phyloP scores from a whole-genome alignment of 2,329 filamentous ascomycete genomes.

The Aspergillus alliaceus region DNA sequence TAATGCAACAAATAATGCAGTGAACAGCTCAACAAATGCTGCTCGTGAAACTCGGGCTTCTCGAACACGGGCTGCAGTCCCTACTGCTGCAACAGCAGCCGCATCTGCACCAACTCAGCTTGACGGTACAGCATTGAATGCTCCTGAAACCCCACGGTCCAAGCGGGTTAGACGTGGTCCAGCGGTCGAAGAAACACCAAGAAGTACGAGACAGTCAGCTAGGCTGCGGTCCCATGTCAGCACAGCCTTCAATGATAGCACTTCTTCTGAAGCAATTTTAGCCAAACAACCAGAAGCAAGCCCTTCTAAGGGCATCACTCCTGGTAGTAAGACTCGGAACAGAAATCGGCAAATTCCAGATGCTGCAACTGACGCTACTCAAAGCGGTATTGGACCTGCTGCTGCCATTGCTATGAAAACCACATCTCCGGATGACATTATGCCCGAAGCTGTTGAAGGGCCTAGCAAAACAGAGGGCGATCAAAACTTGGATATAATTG shows the following conservation, averaged over 20 bases:
- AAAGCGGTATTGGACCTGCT: neutral
- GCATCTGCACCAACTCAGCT: conserved; percentile 1
- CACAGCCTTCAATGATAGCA: conserved; percentile 19
- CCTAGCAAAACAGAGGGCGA: neutral
- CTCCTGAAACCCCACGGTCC: conserved; percentile 31
- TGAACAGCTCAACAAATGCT: conserved; percentile 7
- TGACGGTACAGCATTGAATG: conserved; percentile 16
- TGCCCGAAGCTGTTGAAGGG: conserved; percentile 11
- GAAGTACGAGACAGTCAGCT: conserved; percentile 36
- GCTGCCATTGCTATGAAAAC: conserved; percentile 10
- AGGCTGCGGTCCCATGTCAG: conserved; percentile 28
- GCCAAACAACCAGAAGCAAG: conserved; percentile 17
- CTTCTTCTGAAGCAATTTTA: conserved; percentile 6
- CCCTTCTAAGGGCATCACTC: conserved; percentile 12
- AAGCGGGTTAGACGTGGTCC: conserved; percentile 33
- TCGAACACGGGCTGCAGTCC: conserved; percentile 17
- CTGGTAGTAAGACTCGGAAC: conserved; percentile 17
- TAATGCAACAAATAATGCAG: conserved; percentile 7
- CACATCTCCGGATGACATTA: conserved; percentile 14
- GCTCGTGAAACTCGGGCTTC: conserved; percentile 25
- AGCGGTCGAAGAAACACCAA: conserved; percentile 31
- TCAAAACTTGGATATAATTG: neutral
- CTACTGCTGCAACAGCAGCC: neutral
- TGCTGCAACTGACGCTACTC: conserved; percentile 5
- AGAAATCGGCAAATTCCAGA: conserved; percentile 14